Conservation (phyloP, 225 moss, liverwort and hornwort genomes). For the Ulota crispa region DNA sequence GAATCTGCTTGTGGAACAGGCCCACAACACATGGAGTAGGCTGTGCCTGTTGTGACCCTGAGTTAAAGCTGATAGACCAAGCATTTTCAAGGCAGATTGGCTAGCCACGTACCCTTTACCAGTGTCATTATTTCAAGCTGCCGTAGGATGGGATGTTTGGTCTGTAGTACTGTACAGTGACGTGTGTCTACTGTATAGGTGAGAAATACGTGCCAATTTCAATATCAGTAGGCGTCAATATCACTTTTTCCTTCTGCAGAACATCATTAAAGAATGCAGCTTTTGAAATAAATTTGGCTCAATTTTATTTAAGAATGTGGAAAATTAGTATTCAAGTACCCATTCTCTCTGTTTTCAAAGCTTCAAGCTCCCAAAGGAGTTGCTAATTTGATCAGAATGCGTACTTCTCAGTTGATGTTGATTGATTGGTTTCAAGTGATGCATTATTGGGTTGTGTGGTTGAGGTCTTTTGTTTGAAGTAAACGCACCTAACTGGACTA, state of each 20-base stretch:
- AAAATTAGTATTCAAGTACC: too few species aligned
- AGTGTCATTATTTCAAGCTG: not conserved
- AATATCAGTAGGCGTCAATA: not conserved
- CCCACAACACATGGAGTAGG: slow-evolving; percentile 47
- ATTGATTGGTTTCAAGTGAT: too few species aligned
- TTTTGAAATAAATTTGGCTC: not conserved
- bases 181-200: not conserved
- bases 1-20: slow-evolving; percentile 23
- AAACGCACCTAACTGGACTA: too few species aligned
- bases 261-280: not conserved
- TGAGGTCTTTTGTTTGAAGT: too few species aligned
- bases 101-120: not conserved
- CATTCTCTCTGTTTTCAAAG: too few species aligned
- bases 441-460: too few species aligned
- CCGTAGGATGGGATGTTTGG: not conserved
- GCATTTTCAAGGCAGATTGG: slow-evolving; percentile 44
- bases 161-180: not conserved
- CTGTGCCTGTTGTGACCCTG: slow-evolving; percentile 59
- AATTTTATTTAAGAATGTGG: too few species aligned
- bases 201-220: not conserved
- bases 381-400: too few species aligned
- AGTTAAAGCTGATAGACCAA: slow-evolving; percentile 54
- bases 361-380: too few species aligned
- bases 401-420: too few species aligned
- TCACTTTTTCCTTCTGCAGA: not conserved